Evolutionary conservation across 192 early-diverging fungal species (phyloP), one percentile per base, ranked within the genome.

Genomic region (Coemansia sp.): DNA sequence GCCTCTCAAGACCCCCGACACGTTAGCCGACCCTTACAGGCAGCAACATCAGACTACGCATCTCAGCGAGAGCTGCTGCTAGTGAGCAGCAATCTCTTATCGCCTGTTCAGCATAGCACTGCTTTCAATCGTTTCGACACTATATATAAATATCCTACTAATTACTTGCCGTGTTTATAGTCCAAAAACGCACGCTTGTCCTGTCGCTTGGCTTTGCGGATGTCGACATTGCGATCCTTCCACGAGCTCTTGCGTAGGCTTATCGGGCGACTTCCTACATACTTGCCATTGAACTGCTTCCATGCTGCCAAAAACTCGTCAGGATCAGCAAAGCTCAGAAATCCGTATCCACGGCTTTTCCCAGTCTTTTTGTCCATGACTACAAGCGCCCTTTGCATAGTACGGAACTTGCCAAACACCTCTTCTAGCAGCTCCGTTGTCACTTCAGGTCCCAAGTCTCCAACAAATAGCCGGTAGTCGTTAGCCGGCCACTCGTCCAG

Each of bases 201-300:
- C 11, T 49, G 40, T 0, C 80, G 71, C 69, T 86, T 86, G 61
- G 72, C 73, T 66, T 79, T 79, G 74, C 79, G 76, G n/a, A 88
- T 87, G 65, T 95, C 93, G 1, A 90, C 88, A 73, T 91, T 95
- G 57, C 95, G 89, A 36, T 97, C 94, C 63, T 94, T 91, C 95
- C 95, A 97, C 31, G 80, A 94, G 67, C 94, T 95, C 73, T 97
- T 97, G 39, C 94, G 89, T 44, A 98, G 87, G 72, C 94, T 96
- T 66, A 98, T 95, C 4, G 97, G 97, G 50, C 95, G 80, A 69
- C 93, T 95, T 34, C 97, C 97, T 5, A 98, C 91, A 76, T 97
- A 98, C 83, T 98, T 98, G 49, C 95, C 95, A 77, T 98, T 93
- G 90, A 97, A 96, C 84, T 98, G 95, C 62, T 87, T 91, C 93